phyloP scores from a whole-genome alignment of 495 filamentous ascomycete genomes.

The Penicillium pancosmium region DNA sequence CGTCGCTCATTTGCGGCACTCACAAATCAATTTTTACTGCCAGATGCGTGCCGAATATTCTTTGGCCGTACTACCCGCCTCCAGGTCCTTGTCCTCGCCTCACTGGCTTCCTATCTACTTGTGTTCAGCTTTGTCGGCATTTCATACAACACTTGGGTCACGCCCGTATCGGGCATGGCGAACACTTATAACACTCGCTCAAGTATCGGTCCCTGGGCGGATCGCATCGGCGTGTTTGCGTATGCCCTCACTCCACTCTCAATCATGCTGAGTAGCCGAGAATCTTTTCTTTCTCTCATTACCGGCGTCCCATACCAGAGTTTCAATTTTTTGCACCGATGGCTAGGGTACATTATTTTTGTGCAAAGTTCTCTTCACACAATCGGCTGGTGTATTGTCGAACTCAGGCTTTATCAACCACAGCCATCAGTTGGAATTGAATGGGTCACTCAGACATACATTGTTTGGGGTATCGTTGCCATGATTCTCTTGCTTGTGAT shows the following conservation, averaged over 20 bases:
- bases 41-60: constrained; percentile 35
- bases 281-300: constrained; percentile 61
- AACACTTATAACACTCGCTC: constrained; percentile 57
- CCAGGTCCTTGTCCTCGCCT: constrained; percentile 52
- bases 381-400: constrained; percentile 65
- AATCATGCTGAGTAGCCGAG: constrained; percentile 59
- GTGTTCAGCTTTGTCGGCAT: constrained; percentile 67
- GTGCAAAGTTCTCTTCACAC: constrained; percentile 64
- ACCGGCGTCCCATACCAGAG: constrained; percentile 68
- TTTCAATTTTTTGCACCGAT: constrained; percentile 71
- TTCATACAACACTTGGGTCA: constrained; percentile 60
- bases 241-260: constrained; percentile 69
- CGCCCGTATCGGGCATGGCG: constrained; percentile 52
- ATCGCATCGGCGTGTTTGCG: constrained; percentile 64
- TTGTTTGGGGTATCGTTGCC: constrained; percentile 67
- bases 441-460: constrained; percentile 59
- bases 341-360: constrained; percentile 66
- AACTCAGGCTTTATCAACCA: constrained; percentile 63
- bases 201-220: constrained; percentile 60
- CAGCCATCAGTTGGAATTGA: constrained; percentile 56
- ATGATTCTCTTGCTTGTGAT: constrained; percentile 60
- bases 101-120: constrained; percentile 56
- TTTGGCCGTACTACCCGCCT: constrained; percentile 45
- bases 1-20: constrained; percentile 19
- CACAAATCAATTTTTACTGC: constrained; percentile 38